Evolutionary conservation across 164 flowering plant genomes (phyloP).

Genomic region (Magnolia officinalis): DNA sequence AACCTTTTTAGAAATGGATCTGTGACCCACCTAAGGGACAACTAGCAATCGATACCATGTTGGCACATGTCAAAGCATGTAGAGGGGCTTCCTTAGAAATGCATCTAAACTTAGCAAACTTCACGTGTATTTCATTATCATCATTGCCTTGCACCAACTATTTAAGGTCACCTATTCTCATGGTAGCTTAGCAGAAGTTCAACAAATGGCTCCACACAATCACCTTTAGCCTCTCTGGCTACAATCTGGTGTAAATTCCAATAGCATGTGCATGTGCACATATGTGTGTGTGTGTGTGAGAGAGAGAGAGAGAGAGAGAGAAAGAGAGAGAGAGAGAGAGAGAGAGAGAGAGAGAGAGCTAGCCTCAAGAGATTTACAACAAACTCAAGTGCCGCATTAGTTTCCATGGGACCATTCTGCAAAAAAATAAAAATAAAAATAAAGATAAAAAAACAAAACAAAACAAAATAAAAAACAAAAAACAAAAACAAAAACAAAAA

Average conservation of each 20-base stretch:
- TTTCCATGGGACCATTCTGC: conserved; percentile 87
- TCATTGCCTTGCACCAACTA: background rate
- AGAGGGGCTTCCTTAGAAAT: no score
- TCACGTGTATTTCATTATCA: no score
- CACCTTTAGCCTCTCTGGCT: no score
- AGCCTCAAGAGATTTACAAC: conserved; percentile 82
- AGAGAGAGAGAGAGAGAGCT: conserved; percentile 14
- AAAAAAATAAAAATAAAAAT: conserved; percentile 1
- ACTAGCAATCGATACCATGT: no score
- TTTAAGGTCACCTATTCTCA: background rate
- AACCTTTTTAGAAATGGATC: no score
- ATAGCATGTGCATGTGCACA: no score
- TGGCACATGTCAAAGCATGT: no score
- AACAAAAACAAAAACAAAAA: no score
- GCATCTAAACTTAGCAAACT: background rate
- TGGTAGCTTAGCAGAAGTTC: background rate
- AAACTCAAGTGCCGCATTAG: conserved; percentile 93
- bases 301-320: background rate
- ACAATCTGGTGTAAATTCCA: no score
- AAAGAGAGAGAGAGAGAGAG: background rate
- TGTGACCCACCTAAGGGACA: no score
- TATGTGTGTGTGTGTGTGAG: background rate
- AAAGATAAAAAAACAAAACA: no score
- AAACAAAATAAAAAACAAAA: background rate
- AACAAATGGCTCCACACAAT: background rate